Base-by-base conservation (phyloP, 331 rosid genomes). In the Dryas integrifolia region DNA sequence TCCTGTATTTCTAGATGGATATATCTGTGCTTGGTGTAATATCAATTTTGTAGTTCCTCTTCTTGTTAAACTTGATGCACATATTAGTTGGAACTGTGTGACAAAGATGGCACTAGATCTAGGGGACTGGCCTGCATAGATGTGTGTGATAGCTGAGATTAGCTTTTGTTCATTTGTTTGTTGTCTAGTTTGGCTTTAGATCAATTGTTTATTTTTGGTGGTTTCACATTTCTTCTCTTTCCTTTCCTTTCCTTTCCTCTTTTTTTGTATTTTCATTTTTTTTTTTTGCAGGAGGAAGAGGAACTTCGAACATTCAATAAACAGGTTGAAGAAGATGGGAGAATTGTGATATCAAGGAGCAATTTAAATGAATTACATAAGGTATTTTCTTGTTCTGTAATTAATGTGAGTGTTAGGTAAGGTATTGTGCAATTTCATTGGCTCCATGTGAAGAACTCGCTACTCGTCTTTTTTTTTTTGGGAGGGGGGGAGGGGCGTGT, bases 321-420 rank as follows among this genome's bases (percentile, higher is more conserved):
- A 79, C 99, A 95, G 81, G 86, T 95, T n/a, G 99, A 95, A 70
- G 97, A 95, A 74, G 99, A 95, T 79, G 83, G 90, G 72, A 85
- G 86, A 87, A 78, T 95, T 73, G 89, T 91, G 81, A 83, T 84
- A 76, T 87, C 96, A 52, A 84, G 98, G 55, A 89, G 96, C 82
- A 92, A 92, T 88, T 79, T 91, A 80, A 88, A 85, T 80, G 96
- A 91, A 77, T 60, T 95, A 71, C 85, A 88, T 4, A 90, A 88
- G 96, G 97, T 88, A 78, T 58, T 61, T 69, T 65, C 21, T 59
- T 44, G 58, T 67, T 62, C 48, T 38, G 49, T 60, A 55, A 67
- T 66, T 24, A 40, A 46, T 72, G 11, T 18, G 63, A 55, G 48
- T 76, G 24, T 18, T 13, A 6, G 49, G 13, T 46, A 16, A 8